Evolutionary conservation across 2,329 filamentous ascomycete species (phyloP), one percentile per base, ranked within the genome.

Genomic region (Dothistroma pini): DNA sequence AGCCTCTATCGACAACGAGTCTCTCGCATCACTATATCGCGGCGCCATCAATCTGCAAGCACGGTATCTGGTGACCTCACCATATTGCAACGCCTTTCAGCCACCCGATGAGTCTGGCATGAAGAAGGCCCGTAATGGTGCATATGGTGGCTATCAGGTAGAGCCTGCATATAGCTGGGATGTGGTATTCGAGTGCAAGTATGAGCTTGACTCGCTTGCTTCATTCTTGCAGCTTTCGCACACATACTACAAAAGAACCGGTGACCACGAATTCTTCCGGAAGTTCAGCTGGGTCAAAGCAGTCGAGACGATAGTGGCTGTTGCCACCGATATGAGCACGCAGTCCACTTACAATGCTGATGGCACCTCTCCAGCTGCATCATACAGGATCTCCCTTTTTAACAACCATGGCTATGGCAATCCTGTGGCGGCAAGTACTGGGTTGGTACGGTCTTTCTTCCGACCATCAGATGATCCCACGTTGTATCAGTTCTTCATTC

Each of bases 1-100:
- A 47, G 78, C 81, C 6, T 83, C 82, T 49, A 75, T 75, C 4
- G 78, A 79, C 3, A 74, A 78, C 5, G 61, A 63, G 5, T 86
- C 85, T 0, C 78, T 90, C 21, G 86, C 86, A 32, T 84, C 83
- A 19, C 76, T 90, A 0, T 89, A 86, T 74, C 82, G 87, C 16
- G 87, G 88, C 0, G 81, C 87, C 4, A 88, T 90, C 71, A 90
- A 90, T 71, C 78, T 88, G 7, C 88, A 90, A 71, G 80, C 86
- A 21, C 80, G 87, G 49, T 89, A 89, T 71, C 80, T 90, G 57
- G 79, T 84, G 56, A 81, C 81, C 22, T 84, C 83, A 10, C 79
- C 80, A 7, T 81, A 79, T 65, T 81, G 79, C 72, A 81, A 82
- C 66, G 77, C 79, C 12, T 81, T 81, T 66, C 79, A 81, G 58